Evolutionary conservation across 805 yeast species (phyloP).

Genomic region (Myxozyma kluyveri): DNA sequence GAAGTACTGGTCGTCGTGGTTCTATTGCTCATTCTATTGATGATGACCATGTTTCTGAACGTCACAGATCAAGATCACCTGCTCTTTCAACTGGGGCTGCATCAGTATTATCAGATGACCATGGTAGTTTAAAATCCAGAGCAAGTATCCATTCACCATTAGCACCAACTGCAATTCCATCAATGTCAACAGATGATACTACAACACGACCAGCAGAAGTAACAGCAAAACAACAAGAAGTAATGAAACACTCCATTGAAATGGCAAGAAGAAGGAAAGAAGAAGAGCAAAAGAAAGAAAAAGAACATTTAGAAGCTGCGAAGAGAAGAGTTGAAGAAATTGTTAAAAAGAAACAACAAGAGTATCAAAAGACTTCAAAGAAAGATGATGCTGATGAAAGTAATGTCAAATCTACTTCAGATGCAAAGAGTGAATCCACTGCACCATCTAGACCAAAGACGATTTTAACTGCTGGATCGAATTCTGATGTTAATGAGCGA

Average conservation of each 20-base stretch:
- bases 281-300: slow-evolving; percentile 36
- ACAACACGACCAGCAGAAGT: slow-evolving; percentile 15
- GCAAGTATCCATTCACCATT: slow-evolving; percentile 11
- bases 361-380: slow-evolving; percentile 19
- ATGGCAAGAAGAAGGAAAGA: slow-evolving; percentile 39
- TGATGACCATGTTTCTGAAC: background rate
- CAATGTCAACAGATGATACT: slow-evolving; percentile 2
- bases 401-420: background rate
- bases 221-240: slow-evolving; percentile 36
- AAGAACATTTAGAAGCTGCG: slow-evolving; percentile 35
- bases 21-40: background rate
- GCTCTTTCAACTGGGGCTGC: background rate
- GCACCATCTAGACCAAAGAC: background rate
- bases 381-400: background rate
- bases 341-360: slow-evolving; percentile 29
- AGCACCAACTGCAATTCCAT: slow-evolving; percentile 2
- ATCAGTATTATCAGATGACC: background rate
- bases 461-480: background rate
- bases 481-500: background rate
- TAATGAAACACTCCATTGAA: slow-evolving; percentile 38
- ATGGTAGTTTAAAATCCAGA: background rate
- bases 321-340: slow-evolving; percentile 36
- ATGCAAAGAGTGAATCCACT: too few relatives aligned
- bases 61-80: background rate
- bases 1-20: slow-evolving; percentile 2